Base-by-base conservation (phyloP, 108 stramenopile species). In the Fragilaria crotonensis region DNA sequence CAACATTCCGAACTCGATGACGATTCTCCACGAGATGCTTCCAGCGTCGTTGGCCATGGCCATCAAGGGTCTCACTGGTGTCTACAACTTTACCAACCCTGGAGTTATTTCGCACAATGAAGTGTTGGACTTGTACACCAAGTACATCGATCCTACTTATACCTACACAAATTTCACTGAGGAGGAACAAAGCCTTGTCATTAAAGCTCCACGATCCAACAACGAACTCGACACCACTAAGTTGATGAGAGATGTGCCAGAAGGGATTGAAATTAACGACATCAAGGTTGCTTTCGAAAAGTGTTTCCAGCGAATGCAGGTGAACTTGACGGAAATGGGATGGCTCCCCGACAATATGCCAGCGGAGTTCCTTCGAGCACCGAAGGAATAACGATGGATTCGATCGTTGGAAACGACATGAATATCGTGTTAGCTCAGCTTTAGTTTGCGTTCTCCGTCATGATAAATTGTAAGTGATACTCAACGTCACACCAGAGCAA, bases 11-110 rank as follows among this genome's bases (percentile, higher is more conserved):
- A 99, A 99, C 86, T 94, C 92, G 63, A 98, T 99, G 97, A 98
- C 97, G 2, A 94, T 98, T 45, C 71, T 99, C 25, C 71, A 78
- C 36, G 99, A 99, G 64, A 90, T 99, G 88, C 82, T 99, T 41
- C 99, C 99, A 11, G 89, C 95, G 11, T 85, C 86, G 27, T 64
- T 98, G 7, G 87, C 83, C 51, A 96, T 98, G 95, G 87, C 94
- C 22, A 64, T 85, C 60, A 80, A 89, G 54, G 86, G 87, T 27
- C 72, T 95, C 52, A 89, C 84, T 23, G 99, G 99, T 45, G 87
- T 98, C 22, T 94, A 95, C 86, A 99, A 99, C 88, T 99, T 99
- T 79, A 96, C 95, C 84, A 99, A 99, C 79, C 99, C 99, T 1
- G 99, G 99, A 4, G 95, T 95, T 26, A 98, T 99, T 78, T 96